Evolutionary conservation across 257 asterid species (phyloP).

Genomic region (Primulina eburnea): DNA sequence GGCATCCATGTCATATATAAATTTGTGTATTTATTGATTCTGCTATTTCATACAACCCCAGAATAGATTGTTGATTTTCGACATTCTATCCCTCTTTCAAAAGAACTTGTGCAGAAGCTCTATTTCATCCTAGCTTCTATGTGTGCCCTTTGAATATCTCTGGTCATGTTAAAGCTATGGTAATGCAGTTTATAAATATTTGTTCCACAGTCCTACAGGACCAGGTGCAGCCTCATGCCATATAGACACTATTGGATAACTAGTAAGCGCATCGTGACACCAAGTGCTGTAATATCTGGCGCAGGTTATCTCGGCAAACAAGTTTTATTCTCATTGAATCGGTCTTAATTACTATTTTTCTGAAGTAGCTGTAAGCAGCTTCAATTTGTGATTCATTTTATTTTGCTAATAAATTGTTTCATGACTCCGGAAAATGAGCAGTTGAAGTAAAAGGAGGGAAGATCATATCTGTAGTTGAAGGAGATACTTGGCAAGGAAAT

Average conservation of each 20-base stretch:
- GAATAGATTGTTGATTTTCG: background rate
- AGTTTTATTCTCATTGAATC: background rate
- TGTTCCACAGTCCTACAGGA: constrained; percentile 46
- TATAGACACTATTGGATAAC: constrained; percentile 78
- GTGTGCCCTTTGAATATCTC: constrained; percentile 5
- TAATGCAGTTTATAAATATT: constrained; percentile 16
- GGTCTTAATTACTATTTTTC: background rate
- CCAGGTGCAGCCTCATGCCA: constrained; percentile 68
- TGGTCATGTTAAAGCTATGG: background rate
- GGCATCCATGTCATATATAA: background rate
- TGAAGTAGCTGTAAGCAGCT: constrained; percentile 5
- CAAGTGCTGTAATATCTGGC: constrained; percentile 63
- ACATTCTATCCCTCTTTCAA: background rate
- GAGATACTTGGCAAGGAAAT: constrained; percentile 57
- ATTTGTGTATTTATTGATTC: background rate
- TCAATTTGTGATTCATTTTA: background rate
- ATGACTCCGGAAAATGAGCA: constrained; percentile 35
- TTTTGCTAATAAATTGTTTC: constrained; percentile 19
- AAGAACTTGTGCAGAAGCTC: background rate
- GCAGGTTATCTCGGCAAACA: constrained; percentile 55
- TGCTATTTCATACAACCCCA: background rate
- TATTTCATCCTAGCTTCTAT: background rate
- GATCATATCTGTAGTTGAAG: constrained; percentile 62
- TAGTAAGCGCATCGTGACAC: constrained; percentile 83
- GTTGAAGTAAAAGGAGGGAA: constrained; percentile 79